Evolutionary conservation across 2,329 filamentous ascomycete species (phyloP).

Genomic region (Fusarium pseudograminearum): DNA sequence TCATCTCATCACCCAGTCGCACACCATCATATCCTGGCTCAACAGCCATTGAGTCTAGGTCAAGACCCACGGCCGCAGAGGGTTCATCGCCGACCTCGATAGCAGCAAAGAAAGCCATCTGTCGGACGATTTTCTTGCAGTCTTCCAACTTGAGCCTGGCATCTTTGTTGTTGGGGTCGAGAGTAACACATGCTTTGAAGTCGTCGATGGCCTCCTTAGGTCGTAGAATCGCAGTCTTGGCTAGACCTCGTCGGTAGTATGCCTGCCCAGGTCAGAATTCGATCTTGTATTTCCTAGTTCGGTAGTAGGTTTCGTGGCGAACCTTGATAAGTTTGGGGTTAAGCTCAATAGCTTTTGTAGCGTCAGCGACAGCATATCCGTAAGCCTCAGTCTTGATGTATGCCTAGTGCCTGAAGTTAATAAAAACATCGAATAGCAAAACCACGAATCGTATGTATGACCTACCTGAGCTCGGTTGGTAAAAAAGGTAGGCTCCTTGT

Average conservation of each 20-base stretch:
- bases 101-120: conserved; percentile 91
- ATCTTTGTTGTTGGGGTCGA: conserved; percentile 89
- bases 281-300: conserved; percentile 8
- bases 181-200: conserved; percentile 89
- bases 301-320: conserved; percentile 39
- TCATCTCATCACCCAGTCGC: conserved; percentile 84
- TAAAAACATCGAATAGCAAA: conserved; percentile 47
- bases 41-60: conserved; percentile 86
- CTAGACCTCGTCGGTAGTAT: conserved; percentile 92
- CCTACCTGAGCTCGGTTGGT: conserved; percentile 92
- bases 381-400: conserved; percentile 96
- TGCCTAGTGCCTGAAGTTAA: conserved; percentile 65
- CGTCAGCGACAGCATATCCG: conserved; percentile 91
- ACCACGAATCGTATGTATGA: conserved; percentile 11
- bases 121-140: conserved; percentile 93
- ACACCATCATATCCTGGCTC: conserved; percentile 89
- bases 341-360: conserved; percentile 89
- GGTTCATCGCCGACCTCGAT: conserved; percentile 95
- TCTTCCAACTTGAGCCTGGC: conserved; percentile 91
- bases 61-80: conserved; percentile 89
- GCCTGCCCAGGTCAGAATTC: conserved; percentile 66
- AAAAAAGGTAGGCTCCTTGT: conserved; percentile 88
- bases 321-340: conserved; percentile 92
- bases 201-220: conserved; percentile 90
- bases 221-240: conserved; percentile 89